phyloP scores from a whole-genome alignment of 768 basidiomycete genomes.

The Leccinellum rugosiceps region DNA sequence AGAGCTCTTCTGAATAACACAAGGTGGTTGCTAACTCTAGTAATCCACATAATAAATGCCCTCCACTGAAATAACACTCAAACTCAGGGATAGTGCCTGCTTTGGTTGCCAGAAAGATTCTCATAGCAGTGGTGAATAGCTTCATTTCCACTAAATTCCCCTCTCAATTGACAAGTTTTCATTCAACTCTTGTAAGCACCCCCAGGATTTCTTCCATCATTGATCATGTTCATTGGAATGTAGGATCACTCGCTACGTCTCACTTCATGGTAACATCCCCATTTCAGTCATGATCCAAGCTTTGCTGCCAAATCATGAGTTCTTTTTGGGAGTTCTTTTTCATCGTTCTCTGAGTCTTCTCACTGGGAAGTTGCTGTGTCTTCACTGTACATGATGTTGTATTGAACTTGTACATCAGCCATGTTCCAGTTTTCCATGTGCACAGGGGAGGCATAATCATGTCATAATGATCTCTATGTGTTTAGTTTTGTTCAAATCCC shows the following conservation, averaged over 20 bases:
- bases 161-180: too few species aligned
- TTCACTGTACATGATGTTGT: neutral
- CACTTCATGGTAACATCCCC: neutral
- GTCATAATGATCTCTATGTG: neutral
- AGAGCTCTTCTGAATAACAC: neutral
- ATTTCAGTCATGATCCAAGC: neutral
- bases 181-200: neutral
- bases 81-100: too few species aligned
- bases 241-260: neutral
- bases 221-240: neutral
- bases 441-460: conserved; percentile 5
- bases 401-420: conserved; percentile 8
- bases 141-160: conserved; percentile 3
- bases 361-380: neutral
- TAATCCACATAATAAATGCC: neutral
- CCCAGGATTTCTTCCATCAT: neutral
- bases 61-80: too few species aligned
- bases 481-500: neutral
- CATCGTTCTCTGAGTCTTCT: neutral
- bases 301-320: neutral
- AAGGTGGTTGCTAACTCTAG: neutral
- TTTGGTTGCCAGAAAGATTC: neutral
- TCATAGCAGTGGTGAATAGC: neutral
- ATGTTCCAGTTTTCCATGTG: conserved; percentile 8
- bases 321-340: neutral